Evolutionary conservation across 2,329 filamentous ascomycete genomes (phyloP).

Genomic region (Talaromyces rugulosus): DNA sequence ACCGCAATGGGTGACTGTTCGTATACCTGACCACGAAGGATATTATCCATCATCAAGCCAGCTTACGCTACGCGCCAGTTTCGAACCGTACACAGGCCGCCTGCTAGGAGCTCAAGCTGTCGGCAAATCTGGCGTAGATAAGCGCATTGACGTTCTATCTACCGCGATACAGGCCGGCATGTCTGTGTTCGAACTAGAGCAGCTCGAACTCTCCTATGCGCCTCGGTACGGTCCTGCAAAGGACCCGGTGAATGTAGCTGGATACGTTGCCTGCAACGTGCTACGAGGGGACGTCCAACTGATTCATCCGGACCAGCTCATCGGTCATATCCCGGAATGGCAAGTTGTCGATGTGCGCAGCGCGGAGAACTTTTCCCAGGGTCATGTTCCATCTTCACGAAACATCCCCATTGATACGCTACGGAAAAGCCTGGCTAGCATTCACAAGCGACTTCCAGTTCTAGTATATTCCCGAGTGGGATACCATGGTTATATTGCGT

Average conservation of each 20-base stretch:
- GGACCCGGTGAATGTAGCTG: conserved; percentile 6
- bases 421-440: neutral
- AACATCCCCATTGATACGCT: conserved; percentile 2
- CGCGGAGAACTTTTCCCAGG: neutral
- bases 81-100: conserved; percentile 3
- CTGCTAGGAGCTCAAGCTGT: conserved; percentile 4
- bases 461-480: conserved; percentile 3
- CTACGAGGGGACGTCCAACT: neutral
- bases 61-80: conserved; percentile 2
- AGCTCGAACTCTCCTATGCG: conserved; percentile 8
- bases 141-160: conserved; percentile 5
- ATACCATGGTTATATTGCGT: conserved; percentile 5
- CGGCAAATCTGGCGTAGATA: conserved; percentile 4
- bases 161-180: conserved; percentile 8
- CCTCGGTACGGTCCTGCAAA: conserved; percentile 4
- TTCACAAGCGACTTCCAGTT: neutral
- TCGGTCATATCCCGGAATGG: neutral
- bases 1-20: conserved; percentile 5
- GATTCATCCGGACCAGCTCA: neutral
- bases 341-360: conserved; percentile 4
- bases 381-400: neutral
- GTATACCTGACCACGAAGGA: conserved; percentile 4
- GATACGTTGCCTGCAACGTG: neutral
- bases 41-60: conserved; percentile 5
- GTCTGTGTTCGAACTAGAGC: conserved; percentile 9